phyloP scores from a whole-genome alignment of 192 early-diverging fungal species.

The Gryganskiella cystojenkinii region DNA sequence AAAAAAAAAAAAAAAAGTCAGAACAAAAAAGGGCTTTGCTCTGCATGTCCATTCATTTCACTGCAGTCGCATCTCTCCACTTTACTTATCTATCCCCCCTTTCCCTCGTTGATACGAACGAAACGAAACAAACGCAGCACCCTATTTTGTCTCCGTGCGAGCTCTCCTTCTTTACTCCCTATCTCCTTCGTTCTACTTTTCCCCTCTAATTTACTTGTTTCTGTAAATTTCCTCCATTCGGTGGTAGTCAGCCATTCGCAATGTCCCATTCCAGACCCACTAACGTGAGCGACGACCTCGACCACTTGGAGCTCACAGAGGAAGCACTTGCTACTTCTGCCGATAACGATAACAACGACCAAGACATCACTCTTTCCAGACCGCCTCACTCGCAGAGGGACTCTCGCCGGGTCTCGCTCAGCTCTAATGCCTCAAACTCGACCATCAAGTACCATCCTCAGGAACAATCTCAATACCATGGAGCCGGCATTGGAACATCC shows the following conservation, averaged over 20 bases:
- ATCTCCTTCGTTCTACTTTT: not conserved
- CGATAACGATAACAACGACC: slow-evolving; percentile 4
- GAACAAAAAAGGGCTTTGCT: not conserved
- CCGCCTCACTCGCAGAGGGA: slow-evolving; percentile 6
- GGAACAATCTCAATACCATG: slow-evolving; percentile 2
- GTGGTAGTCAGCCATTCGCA: too few species aligned
- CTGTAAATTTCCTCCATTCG: too few species aligned
- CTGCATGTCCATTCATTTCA: not conserved
- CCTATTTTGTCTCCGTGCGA: too few species aligned
- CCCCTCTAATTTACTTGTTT: too few species aligned
- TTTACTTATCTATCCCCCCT: not conserved
- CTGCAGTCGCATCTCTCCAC: not conserved
- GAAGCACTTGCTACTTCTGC: slow-evolving; percentile 18
- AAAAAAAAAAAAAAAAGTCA: too few species aligned
- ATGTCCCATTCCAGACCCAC: slow-evolving; percentile 38
- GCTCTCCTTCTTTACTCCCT: not conserved
- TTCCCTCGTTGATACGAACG: too few species aligned
- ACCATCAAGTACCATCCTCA: slow-evolving; percentile 28
- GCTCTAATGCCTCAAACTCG: slow-evolving; percentile 31
- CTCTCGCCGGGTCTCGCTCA: slow-evolving; percentile 35
- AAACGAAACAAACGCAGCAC: too few species aligned
- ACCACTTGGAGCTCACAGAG: slow-evolving; percentile 23
- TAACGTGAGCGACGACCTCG: slow-evolving; percentile 28
- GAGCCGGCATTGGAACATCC: not conserved
- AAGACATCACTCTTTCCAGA: slow-evolving; percentile 4